Base-by-base conservation (phyloP, 768 basidiomycete genomes). In the Amanita rubescens region DNA sequence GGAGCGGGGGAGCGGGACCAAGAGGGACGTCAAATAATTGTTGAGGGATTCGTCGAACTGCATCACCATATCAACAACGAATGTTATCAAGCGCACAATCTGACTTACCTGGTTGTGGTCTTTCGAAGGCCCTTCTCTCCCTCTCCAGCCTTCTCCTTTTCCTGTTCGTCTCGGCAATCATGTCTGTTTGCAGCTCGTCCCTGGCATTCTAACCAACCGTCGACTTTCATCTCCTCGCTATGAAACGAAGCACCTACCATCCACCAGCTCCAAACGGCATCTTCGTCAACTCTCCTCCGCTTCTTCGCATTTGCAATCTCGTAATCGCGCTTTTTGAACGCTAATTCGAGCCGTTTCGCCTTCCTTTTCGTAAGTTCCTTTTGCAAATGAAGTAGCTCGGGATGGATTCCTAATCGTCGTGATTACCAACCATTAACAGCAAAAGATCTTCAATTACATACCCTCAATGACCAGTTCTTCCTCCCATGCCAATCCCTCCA, bases 251-350 rank as follows among this genome's bases (percentile, higher is more conserved):
- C 48, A 67, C 75, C 61, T 60, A 90, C 91, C 73, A 85, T 85
- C 95, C 95, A 97, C 79, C 85, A 88, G 56, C 84, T 84, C 93
- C 94, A 95, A 27, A 87, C 82, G 11, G 80, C 80, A 32, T 79
- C 71, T 57, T 93, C 90, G 51, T 93, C 87, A 4, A 81, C 73
- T 51, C 77, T 79, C 24, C 85, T 73, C 57, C 82, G 79, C 58
- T 79, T 83, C 35, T 71, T 71, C 3, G 82, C 76, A 59, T 82
- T 83, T 3, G 73, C 75, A 11, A 85, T 71, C 48, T 92, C 87
- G 50, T 83, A 84, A 9, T 76, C 71, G 46, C 86, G 81, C 63
- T 90, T 84, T 30, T 78, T 76, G n/a, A 81, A 75, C 1, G 94
- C 90, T 1, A 96, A 75, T 52, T 87, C 84, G 11, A 94, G 72